phyloP scores from a whole-genome alignment of 352 stramenopile species.

The Globisporangium megalacanthum region DNA sequence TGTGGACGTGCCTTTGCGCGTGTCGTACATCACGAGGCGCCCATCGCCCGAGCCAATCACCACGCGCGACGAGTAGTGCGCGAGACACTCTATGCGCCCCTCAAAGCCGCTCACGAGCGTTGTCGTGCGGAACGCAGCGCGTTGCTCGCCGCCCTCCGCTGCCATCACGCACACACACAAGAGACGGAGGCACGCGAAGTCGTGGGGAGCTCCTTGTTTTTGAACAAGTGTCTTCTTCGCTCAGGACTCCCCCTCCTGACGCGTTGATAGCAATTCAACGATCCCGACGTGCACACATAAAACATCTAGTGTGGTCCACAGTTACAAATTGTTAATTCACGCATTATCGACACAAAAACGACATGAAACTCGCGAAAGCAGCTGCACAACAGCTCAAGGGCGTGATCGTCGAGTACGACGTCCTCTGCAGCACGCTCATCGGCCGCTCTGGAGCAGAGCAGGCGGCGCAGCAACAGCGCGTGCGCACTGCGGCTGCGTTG shows the following conservation, averaged over 20 bases:
- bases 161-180: conserved; percentile 8
- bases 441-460: conserved; percentile 34
- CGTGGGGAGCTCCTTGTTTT: not conserved
- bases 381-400: conserved; percentile 67
- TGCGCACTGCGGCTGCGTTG: conserved; percentile 10
- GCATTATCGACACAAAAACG: no score
- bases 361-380: conserved; percentile 72
- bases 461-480: conserved; percentile 22
- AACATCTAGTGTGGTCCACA: no score
- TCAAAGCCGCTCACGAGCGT: conserved; percentile 70
- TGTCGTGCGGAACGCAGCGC: conserved; percentile 73
- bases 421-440: conserved; percentile 65
- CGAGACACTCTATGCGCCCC: conserved; percentile 78
- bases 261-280: no score
- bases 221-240: conserved; percentile 1
- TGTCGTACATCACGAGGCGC: conserved; percentile 84
- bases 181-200: no score
- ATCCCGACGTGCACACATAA: no score
- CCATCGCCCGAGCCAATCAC: conserved; percentile 77
- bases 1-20: conserved; percentile 67
- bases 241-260: no score
- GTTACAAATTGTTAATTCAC: no score
- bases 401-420: conserved; percentile 74
- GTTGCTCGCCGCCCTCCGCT: conserved; percentile 25
- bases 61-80: conserved; percentile 85